These are phyloP conservation scores for Aeschynomene evenia DNA, from an alignment of 306 rosid genomes.

Conservation along the genomic window DNA sequence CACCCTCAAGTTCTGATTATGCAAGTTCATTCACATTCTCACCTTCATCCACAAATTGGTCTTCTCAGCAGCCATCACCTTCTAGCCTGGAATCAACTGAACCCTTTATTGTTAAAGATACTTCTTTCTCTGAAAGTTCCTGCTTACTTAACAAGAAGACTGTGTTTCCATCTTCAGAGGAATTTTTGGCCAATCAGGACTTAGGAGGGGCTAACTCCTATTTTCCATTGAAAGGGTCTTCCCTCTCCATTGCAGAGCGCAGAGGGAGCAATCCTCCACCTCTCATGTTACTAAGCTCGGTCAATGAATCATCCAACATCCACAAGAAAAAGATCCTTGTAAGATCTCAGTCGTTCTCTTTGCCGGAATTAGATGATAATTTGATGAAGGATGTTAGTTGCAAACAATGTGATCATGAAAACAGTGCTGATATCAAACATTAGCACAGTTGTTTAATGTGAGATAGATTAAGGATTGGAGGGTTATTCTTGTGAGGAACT, in stretches of 20 bases:
- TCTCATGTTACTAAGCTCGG: conserved; percentile 61
- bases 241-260: conserved; percentile 82
- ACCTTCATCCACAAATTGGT: conserved; percentile 87
- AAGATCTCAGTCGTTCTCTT: conserved; percentile 61
- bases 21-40: conserved; percentile 77
- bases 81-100: conserved; percentile 64
- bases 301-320: conserved; percentile 49
- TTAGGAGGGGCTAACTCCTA: conserved; percentile 30
- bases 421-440: conserved; percentile 27
- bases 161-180: conserved; percentile 40
- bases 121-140: conserved; percentile 44
- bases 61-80: conserved; percentile 80
- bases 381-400: conserved; percentile 42
- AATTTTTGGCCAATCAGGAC: conserved; percentile 35
- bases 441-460: conserved; percentile 32
- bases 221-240: conserved; percentile 42
- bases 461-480: conserved; percentile 29
- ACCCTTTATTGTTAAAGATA: conserved; percentile 41
- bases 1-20: conserved; percentile 81
- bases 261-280: conserved; percentile 91
- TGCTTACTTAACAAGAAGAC: conserved; percentile 42
- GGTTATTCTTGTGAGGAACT: conserved; percentile 15
- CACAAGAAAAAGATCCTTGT: conserved; percentile 51
- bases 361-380: conserved; percentile 52
- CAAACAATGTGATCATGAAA: conserved; percentile 43